Conservation (phyloP, 306 rosid species). For the Medicago ruthenica region DNA sequence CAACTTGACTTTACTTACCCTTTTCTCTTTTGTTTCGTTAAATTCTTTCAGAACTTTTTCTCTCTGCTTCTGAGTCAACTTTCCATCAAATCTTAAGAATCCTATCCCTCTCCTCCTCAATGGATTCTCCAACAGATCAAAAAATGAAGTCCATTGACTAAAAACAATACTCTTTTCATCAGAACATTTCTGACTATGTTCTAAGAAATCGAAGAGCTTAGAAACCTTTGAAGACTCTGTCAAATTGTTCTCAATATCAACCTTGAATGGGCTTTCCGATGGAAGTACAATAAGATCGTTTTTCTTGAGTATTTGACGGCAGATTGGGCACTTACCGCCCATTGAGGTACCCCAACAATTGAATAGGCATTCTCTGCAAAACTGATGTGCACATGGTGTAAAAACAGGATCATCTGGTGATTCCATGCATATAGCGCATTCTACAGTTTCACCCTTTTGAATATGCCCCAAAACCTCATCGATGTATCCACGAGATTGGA, state of each 20-base stretch:
- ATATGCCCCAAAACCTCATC: conserved; percentile 71
- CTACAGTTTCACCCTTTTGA: conserved; percentile 60
- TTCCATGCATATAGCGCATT: conserved; percentile 89
- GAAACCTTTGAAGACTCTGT: conserved; percentile 80
- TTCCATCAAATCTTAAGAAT: conserved; percentile 76
- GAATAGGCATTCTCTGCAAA: conserved; percentile 85
- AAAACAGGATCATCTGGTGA: conserved; percentile 89
- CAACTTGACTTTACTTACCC: conserved; percentile 51
- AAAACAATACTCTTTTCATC: conserved; percentile 80
- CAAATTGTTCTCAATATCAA: conserved; percentile 74
- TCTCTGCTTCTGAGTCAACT: conserved; percentile 68
- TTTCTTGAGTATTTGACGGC: conserved; percentile 59
- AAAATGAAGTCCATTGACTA: conserved; percentile 86
- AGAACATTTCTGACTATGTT: conserved; percentile 42
- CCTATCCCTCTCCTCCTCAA: conserved; percentile 61
- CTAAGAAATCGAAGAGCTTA: conserved; percentile 69
- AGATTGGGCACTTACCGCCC: conserved; percentile 73
- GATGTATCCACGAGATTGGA: conserved; percentile 61
- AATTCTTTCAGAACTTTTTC: conserved; percentile 76
- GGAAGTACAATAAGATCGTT: conserved; percentile 71
- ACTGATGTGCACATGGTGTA: conserved; percentile 87
- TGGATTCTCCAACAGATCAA: conserved; percentile 80
- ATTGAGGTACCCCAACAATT: conserved; percentile 67
- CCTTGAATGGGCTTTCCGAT: conserved; percentile 63
- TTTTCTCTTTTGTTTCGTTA: conserved; percentile 56